These are phyloP conservation scores for Geosmithia putterillii DNA, from an alignment of 2,329 filamentous ascomycete species.

Conservation along the genomic window DNA sequence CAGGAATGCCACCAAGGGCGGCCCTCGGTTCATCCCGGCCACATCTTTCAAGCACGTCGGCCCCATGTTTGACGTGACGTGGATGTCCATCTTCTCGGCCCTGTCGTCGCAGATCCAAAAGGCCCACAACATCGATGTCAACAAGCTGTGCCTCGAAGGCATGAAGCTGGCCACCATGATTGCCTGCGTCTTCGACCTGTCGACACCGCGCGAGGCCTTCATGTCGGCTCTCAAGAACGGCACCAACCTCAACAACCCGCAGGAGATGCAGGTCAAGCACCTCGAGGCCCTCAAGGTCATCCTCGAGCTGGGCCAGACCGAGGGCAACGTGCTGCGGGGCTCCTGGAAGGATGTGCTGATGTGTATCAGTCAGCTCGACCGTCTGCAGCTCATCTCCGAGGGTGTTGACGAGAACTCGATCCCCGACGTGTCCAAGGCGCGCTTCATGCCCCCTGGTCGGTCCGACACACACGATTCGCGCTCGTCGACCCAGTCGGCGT, in stretches of 20 bases:
- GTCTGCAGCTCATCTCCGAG: conserved; percentile 86
- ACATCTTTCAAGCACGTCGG: conserved; percentile 91
- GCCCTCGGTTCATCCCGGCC: conserved; percentile 75
- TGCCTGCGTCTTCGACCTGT: conserved; percentile 82
- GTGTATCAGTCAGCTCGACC: conserved; percentile 90
- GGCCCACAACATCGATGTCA: conserved; percentile 82
- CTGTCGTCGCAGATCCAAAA: conserved; percentile 90
- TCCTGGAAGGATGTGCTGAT: conserved; percentile 96
- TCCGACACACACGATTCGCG: conserved; percentile 43
- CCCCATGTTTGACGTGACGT: conserved; percentile 96
- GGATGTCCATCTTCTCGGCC: conserved; percentile 98
- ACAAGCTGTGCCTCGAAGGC: conserved; percentile 86
- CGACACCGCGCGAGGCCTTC: conserved; percentile 90
- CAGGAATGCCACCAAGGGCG: conserved; percentile 57
- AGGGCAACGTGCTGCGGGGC: conserved; percentile 77
- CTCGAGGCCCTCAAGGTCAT: conserved; percentile 87
- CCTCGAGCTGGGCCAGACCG: conserved; percentile 82
- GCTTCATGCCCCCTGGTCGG: conserved; percentile 51
- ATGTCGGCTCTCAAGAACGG: conserved; percentile 86
- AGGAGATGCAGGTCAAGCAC: conserved; percentile 92
- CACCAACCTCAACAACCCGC: conserved; percentile 90
- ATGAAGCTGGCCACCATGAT: conserved; percentile 91
- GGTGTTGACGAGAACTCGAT: conserved; percentile 88
- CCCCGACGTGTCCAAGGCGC: conserved; percentile 80
- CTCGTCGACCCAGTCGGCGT: conserved; percentile 52